Evolutionary conservation across 2,329 filamentous ascomycete genomes (phyloP).

Genomic region (Nemania abortiva): DNA sequence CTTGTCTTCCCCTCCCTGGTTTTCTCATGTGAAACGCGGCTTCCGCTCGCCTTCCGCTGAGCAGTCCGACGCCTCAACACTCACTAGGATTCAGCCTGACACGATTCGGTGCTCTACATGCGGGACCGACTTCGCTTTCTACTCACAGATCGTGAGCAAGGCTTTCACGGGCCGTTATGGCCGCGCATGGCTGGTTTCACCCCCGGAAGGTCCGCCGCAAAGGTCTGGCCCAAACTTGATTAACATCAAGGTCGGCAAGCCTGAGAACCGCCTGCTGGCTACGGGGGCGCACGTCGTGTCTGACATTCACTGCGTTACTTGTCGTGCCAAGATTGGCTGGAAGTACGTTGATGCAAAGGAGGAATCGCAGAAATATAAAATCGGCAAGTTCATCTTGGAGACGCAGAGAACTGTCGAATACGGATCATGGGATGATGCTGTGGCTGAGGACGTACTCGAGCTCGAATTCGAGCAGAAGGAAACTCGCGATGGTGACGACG

Average conservation of each 20-base stretch:
- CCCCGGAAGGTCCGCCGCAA: constrained; percentile 44
- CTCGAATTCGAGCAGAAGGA: constrained; percentile 41
- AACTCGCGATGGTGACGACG: constrained; percentile 28
- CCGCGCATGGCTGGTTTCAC: constrained; percentile 70
- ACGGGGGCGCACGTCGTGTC: constrained; percentile 74
- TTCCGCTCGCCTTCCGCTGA: constrained; percentile 34
- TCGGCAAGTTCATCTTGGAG: constrained; percentile 77
- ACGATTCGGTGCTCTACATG: constrained; percentile 71
- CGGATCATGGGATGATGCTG: constrained; percentile 66
- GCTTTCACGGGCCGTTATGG: constrained; percentile 75
- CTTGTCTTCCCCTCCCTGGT: constrained; percentile 43
- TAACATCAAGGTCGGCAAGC: constrained; percentile 67
- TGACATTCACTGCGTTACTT: constrained; percentile 70
- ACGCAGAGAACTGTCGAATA: constrained; percentile 66
- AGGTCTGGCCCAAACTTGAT: constrained; percentile 53
- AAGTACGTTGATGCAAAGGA: constrained; percentile 75
- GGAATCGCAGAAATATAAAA: constrained; percentile 72
- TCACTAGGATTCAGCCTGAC: constrained; percentile 62
- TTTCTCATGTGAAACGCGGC: constrained; percentile 41
- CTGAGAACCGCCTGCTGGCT: constrained; percentile 68
- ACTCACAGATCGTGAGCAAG: constrained; percentile 72
- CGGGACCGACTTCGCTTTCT: constrained; percentile 70
- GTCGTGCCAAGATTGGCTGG: constrained; percentile 71
- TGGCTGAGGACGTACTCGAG: constrained; percentile 42
- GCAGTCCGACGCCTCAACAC: constrained; percentile 40